Conservation (phyloP, 345 rosid genomes). For the Populus deltoides region DNA sequence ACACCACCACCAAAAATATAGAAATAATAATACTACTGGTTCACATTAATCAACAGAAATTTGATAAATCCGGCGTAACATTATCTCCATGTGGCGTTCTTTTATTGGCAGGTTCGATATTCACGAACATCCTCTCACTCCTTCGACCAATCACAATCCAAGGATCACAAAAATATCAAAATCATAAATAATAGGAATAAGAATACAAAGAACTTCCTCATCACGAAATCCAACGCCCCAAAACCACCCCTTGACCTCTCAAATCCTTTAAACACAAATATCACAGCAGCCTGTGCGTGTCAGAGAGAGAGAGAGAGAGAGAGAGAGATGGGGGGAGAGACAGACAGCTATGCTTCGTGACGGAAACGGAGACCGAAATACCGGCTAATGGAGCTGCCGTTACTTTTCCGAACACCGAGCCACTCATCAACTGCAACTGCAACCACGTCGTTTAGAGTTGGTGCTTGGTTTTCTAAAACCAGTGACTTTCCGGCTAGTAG, state of each 20-base stretch:
- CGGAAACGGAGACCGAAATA: constrained; percentile 9
- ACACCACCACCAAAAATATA: too few relatives aligned
- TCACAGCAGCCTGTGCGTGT: not conserved
- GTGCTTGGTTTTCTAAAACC: constrained; percentile 12
- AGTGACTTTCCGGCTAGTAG: constrained; percentile 29
- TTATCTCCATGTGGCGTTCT: too few relatives aligned
- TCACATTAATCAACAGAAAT: too few relatives aligned
- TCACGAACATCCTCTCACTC: too few relatives aligned
- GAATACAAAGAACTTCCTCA: not conserved
- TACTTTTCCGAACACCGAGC: constrained; percentile 31
- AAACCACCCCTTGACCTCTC: not conserved
- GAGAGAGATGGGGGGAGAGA: not conserved
- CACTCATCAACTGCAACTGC: constrained; percentile 3
- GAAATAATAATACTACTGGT: too few relatives aligned
- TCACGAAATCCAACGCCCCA: not conserved
- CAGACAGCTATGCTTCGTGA: not conserved
- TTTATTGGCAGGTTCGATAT: too few relatives aligned
- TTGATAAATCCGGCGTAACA: too few relatives aligned
- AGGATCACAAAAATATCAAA: too few relatives aligned
- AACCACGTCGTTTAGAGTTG: constrained; percentile 30
- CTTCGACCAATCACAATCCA: too few relatives aligned
- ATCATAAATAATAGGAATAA: too few relatives aligned
- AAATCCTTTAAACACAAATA: not conserved
- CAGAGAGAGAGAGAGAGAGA: not conserved
- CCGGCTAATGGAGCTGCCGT: constrained; percentile 45